Evolutionary conservation across 441 rosid genomes (phyloP).

Genomic region (Euphorbia celastroides): DNA sequence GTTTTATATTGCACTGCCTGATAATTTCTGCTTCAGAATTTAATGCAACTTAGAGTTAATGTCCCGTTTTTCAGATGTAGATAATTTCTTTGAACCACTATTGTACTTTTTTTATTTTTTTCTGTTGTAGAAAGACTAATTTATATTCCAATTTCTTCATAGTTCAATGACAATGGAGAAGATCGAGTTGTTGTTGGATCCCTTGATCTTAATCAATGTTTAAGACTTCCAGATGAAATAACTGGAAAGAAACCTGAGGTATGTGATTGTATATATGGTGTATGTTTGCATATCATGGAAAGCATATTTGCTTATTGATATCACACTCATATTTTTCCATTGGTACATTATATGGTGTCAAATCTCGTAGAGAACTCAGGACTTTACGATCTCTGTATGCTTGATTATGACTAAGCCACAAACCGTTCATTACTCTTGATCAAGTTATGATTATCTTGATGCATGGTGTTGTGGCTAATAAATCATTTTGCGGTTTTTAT

Average conservation of each 20-base stretch:
- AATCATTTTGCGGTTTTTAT: too few relatives aligned
- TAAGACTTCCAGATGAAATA: slow-evolving; percentile 81
- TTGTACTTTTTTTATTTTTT: background rate
- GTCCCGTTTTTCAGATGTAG: too few relatives aligned
- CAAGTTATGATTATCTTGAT: too few relatives aligned
- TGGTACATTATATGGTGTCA: background rate
- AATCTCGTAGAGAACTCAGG: too few relatives aligned
- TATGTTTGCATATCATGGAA: background rate
- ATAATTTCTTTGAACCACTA: background rate
- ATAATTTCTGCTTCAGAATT: too few relatives aligned
- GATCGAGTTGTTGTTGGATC: slow-evolving; percentile 81
- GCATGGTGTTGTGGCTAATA: too few relatives aligned
- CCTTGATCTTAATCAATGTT: slow-evolving; percentile 84
- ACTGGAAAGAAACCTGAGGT: slow-evolving; percentile 81
- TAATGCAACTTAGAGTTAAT: too few relatives aligned
- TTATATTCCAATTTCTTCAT: slow-evolving; percentile 16
- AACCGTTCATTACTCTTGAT: background rate
- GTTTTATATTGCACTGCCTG: background rate
- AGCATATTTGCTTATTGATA: background rate
- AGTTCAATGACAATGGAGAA: slow-evolving; percentile 59
- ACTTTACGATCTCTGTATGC: too few relatives aligned
- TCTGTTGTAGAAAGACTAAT: background rate
- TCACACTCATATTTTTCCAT: background rate
- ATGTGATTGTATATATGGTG: slow-evolving; percentile 7
- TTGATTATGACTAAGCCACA: background rate